Evolutionary conservation across 371 early-diverging fungal species (phyloP).

Genomic region (Mucor velutinosus): DNA sequence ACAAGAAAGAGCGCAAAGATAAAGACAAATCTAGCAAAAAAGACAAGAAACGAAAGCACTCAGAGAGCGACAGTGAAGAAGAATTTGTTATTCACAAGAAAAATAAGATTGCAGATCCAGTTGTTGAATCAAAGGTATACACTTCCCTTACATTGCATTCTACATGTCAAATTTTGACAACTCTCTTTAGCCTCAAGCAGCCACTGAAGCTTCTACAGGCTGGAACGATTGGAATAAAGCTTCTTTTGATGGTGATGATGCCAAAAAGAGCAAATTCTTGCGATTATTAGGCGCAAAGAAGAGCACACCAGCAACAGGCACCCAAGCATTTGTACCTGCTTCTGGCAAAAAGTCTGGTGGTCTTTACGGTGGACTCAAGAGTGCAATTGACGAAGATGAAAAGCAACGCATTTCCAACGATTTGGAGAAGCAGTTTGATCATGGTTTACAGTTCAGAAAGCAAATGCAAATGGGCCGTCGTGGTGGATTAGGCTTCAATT

Average conservation of each 20-base stretch:
- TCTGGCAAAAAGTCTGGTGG: conserved; percentile 33
- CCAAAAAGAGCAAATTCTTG: conserved; percentile 49
- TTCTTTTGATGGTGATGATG: conserved; percentile 48
- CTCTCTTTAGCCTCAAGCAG: background rate
- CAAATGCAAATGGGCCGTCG: conserved; percentile 48
- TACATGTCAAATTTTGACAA: background rate
- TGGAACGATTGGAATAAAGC: conserved; percentile 60
- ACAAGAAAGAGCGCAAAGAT: conserved; percentile 7
- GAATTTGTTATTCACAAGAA: conserved; percentile 14
- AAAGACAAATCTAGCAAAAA: conserved; percentile 17
- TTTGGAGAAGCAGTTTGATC: conserved; percentile 49
- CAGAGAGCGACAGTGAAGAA: conserved; percentile 19
- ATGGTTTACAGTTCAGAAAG: conserved; percentile 48
- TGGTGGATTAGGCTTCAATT: conserved; percentile 51
- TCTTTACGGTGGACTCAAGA: conserved; percentile 43
- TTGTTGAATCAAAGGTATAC: background rate
- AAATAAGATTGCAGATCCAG: background rate
- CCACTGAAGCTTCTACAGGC: conserved; percentile 2
- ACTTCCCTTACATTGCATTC: background rate
- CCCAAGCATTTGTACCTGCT: conserved; percentile 14
- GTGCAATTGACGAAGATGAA: conserved; percentile 52
- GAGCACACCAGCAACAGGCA: background rate
- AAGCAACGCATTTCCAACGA: conserved; percentile 36
- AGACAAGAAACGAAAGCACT: conserved; percentile 21
- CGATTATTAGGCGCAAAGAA: conserved; percentile 52